phyloP scores from a whole-genome alignment of 345 rosid genomes.

The Rhizophora apiculata region DNA sequence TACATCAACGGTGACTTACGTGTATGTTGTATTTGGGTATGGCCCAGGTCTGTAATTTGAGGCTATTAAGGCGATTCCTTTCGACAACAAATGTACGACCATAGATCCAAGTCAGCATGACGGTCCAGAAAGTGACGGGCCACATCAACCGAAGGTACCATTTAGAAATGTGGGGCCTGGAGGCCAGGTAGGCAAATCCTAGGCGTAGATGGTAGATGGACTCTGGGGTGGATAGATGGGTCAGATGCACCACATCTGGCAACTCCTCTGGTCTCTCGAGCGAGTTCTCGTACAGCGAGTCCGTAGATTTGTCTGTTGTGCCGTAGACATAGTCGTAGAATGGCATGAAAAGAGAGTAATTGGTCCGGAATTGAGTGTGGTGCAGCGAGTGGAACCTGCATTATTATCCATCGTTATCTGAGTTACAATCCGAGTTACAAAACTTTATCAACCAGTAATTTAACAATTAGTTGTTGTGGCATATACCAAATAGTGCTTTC shows the following conservation, averaged over 20 bases:
- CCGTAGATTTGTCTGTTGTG: conserved; percentile 16
- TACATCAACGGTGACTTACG: conserved; percentile 23
- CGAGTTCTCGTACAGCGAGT: conserved; percentile 8
- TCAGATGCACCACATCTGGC: conserved; percentile 55
- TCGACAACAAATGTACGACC: conserved; percentile 47
- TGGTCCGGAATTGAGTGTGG: conserved; percentile 28
- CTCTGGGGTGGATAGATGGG: conserved; percentile 55
- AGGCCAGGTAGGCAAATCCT: conserved; percentile 57
- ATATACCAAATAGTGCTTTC: too few species aligned
- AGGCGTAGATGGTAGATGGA: conserved; percentile 61
- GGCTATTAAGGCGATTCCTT: conserved; percentile 43
- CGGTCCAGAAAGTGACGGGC: conserved; percentile 54
- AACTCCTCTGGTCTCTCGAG: conserved; percentile 40
- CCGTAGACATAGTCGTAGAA: conserved; percentile 26
- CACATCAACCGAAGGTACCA: conserved; percentile 52
- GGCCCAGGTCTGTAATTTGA: conserved; percentile 65
- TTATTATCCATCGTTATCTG: background rate
- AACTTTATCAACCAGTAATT: too few species aligned
- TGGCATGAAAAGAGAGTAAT: conserved; percentile 30
- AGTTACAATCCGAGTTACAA: too few species aligned
- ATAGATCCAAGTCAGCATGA: conserved; percentile 42
- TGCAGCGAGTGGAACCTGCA: conserved; percentile 28
- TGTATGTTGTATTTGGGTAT: conserved; percentile 61
- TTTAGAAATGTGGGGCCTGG: conserved; percentile 40
- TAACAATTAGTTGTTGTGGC: too few species aligned